A percentile compares a stretch with the other conserved stretches of the same genome.
phyloP scores from a whole-genome alignment of 2,329 filamentous ascomycete species.

The Stenocarpella maydis region DNA sequence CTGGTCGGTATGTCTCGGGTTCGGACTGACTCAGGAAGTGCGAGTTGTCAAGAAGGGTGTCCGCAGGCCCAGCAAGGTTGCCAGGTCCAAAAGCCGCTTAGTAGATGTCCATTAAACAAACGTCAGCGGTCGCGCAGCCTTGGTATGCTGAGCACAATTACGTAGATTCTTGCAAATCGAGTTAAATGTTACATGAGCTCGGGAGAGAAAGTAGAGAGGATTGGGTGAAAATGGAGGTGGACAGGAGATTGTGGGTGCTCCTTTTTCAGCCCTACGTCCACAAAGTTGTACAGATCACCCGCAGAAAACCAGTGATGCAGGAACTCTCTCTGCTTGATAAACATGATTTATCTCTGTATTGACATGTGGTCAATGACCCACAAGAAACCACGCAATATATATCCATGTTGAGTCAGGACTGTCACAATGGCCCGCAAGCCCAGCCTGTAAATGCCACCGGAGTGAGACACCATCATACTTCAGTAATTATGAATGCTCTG shows the following conservation, averaged over 20 bases:
- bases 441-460: neutral
- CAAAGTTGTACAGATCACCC: neutral
- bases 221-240: neutral
- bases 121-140: neutral
- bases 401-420: neutral
- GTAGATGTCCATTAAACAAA: neutral
- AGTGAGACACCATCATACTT: neutral
- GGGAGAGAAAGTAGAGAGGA: neutral
- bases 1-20: neutral
- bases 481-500: too few relatives aligned
- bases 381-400: too few relatives aligned
- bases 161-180: neutral
- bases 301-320: too few relatives aligned
- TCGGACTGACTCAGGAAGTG: neutral
- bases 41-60: neutral
- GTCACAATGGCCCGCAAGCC: neutral
- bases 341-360: too few relatives aligned
- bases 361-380: neutral
- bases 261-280: neutral
- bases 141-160: constrained; percentile 1
- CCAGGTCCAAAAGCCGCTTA: neutral
- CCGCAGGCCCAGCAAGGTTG: neutral
- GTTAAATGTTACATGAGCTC: neutral
- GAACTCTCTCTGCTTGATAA: neutral
- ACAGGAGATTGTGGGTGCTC: neutral